Evolutionary conservation across 2,329 filamentous ascomycete species (phyloP), one percentile per base, ranked within the genome.

Genomic region (Zopfia rhizophila): DNA sequence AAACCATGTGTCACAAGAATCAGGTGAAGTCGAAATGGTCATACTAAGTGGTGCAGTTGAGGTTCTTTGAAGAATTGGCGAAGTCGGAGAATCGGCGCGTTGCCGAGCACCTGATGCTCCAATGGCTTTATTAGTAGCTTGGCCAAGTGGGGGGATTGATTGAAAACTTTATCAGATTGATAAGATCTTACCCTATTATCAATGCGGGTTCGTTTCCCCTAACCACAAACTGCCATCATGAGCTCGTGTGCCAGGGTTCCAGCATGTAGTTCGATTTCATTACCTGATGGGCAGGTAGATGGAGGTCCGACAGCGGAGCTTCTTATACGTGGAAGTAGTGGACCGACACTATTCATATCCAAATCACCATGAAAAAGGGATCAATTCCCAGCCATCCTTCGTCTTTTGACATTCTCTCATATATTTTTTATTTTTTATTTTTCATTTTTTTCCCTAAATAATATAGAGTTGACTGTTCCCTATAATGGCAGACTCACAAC

Each of bases 401-500:
- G n/a, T n/a, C n/a, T n/a, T n/a, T n/a, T n/a, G n/a, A n/a, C n/a
- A n/a, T n/a, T n/a, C n/a, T n/a, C n/a, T n/a, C n/a, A n/a, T n/a
- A n/a, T n/a, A n/a, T n/a, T n/a, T n/a, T n/a, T n/a, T n/a, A n/a
- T n/a, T n/a, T n/a, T n/a, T n/a, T n/a, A n/a, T n/a, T n/a, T n/a
- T n/a, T n/a, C n/a, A 16, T 12, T 6, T 38, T 24, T 25, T 25
- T 24, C n/a, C 7, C 18, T 8, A 38, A 24, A n/a, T 23, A 14
- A 3, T 24, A 38, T 8, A 25, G 14, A 24, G 18, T 25, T 38
- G 5, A 5, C 6, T 11, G 19, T 7, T 4, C 23, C 14, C 4
- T 3, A 16, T 21, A 37, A 72, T 72, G 69, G 53, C 63, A 5
- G 47, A 64, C 38, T 54, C 63, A 28, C 58, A 70, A 47, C 60